Base-by-base conservation (phyloP, 1,139 yeast genomes). In the Zygosaccharomyces sapae region DNA sequence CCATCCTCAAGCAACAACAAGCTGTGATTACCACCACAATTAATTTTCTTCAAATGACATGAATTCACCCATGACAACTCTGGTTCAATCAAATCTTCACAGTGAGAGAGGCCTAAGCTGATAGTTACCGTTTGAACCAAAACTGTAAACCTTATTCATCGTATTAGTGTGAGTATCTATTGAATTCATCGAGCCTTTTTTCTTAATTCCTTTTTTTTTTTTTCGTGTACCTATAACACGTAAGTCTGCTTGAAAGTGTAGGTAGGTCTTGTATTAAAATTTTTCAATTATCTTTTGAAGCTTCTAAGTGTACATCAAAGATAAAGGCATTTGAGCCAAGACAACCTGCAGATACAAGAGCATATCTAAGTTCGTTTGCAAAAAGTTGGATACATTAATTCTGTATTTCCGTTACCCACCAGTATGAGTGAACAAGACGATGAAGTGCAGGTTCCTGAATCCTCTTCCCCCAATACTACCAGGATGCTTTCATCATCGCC, bases 11-110 rank as follows among this genome's bases (percentile, higher is more conserved):
- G 62, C 5, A 87, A 64, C 1, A 88, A 55, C 31, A 87, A 58
- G 0, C 96, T 83, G 63, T 92, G 97, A 59, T 89, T 90, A 0
- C 97, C 97, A 3, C 97, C 97, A 61, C 89, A 80, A 0, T 73
- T 75, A 31, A 81, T 72, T 62, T 68, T 73, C 37, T 57, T 50
- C 0, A 81, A 75, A 35, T 51, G 55, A 49, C 53, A 3, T 44
- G 31, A 8, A 33, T 47, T 19, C 8, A 38, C 40, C 38, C 61
- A 45, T 48, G 61, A 54, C 38, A 49, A 43, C 33, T 53, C 55
- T 1, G 66, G 63, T 4, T 48, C 49, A 25, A 60, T 58, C 24
- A 72, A 61, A 62, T 90, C 97, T 1, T 75, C 76, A 38, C 70
- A 70, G 45, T 78, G 75, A 1, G 75, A 77, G 2, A 77, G 65